phyloP scores from a whole-genome alignment of 2,329 filamentous ascomycete genomes.

The Aspergillus costaricaensis region DNA sequence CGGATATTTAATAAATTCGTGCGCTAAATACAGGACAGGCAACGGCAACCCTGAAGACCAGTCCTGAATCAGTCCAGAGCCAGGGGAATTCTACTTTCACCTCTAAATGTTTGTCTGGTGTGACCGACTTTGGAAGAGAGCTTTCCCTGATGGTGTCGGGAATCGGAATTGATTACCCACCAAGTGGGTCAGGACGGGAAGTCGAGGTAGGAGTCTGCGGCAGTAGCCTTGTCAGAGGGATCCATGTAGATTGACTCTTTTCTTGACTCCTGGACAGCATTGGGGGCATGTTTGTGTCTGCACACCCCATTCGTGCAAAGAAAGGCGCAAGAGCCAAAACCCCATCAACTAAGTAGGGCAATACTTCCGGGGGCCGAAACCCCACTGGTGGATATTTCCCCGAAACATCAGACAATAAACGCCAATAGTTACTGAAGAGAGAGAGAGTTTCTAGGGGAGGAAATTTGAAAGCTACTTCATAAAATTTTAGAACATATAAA shows the following conservation, averaged over 20 bases:
- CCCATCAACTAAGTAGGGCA: background rate
- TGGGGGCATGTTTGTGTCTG: background rate
- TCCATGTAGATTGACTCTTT: background rate
- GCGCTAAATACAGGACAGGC: too few relatives aligned
- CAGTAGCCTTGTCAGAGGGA: background rate
- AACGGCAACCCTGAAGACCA: too few relatives aligned
- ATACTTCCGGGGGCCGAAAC: background rate
- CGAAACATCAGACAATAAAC: background rate
- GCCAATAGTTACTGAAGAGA: background rate
- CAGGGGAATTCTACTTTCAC: too few relatives aligned
- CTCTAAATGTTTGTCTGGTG: too few relatives aligned
- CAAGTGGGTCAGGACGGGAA: slow-evolving; percentile 1
- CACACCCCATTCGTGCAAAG: background rate
- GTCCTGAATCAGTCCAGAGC: too few relatives aligned
- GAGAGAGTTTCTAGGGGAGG: background rate
- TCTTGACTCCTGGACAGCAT: background rate
- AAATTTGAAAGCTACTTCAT: background rate
- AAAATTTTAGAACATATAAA: background rate
- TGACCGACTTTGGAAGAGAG: too few relatives aligned
- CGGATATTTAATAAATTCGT: too few relatives aligned
- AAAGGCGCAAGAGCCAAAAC: too few relatives aligned
- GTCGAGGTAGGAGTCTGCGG: slow-evolving; percentile 4
- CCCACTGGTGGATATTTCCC: background rate
- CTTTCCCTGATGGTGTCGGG: too few relatives aligned
- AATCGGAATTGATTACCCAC: background rate